Conservation (phyloP, 306 rosid genomes). For the Lotus japonicus region DNA sequence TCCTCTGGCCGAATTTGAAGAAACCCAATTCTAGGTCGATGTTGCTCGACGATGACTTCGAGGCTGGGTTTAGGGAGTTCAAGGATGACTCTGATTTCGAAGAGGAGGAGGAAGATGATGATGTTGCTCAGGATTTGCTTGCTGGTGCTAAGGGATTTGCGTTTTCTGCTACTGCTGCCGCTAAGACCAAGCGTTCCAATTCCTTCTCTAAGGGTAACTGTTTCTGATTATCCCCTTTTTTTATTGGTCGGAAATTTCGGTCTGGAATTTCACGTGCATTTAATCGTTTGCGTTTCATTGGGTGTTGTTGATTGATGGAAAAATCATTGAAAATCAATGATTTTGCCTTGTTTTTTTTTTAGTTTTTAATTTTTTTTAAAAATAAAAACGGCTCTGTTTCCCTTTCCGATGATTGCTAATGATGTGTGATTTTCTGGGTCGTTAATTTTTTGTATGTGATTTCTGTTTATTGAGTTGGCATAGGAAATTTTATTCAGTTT, state of each 20-base stretch:
- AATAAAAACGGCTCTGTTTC: background rate
- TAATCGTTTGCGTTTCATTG: background rate
- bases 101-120: constrained; percentile 35
- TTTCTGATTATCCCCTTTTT: background rate
- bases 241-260: background rate
- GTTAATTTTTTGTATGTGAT: background rate
- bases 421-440: background rate
- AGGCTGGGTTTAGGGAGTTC: constrained; percentile 74
- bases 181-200: constrained; percentile 19
- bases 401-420: background rate
- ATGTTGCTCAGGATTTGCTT: no score
- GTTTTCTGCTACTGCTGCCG: constrained; percentile 29
- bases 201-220: constrained; percentile 40
- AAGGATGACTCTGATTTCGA: constrained; percentile 84
- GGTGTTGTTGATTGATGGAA: background rate
- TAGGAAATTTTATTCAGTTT: background rate
- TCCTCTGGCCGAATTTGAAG: constrained; percentile 64
- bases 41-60: constrained; percentile 63
- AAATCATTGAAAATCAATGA: background rate
- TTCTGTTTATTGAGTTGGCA: background rate
- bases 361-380: no score
- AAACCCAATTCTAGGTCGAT: constrained; percentile 30
- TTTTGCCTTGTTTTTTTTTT: background rate
- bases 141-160: constrained; percentile 38
- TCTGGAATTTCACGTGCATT: constrained; percentile 4